Base-by-base conservation (phyloP, 169 alveolate genomes). In the Plasmodium knowlesi region DNA sequence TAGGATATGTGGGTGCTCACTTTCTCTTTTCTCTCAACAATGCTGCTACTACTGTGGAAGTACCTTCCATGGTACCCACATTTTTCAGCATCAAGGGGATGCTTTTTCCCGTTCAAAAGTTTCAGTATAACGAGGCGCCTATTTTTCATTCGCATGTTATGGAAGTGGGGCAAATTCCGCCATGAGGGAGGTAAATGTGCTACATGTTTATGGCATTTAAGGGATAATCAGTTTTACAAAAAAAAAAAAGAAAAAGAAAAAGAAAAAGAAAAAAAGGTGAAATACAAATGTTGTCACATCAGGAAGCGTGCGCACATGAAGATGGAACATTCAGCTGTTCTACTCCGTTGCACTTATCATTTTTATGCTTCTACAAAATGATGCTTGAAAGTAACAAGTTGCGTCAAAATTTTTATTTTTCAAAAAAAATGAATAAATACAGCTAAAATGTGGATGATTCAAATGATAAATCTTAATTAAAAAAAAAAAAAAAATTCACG, bases 1-100 rank as follows among this genome's bases (percentile, higher is more conserved):
- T 88, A 53, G 3, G 94, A 78, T 34, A 86, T 53, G 70, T 86
- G 43, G 22, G 34, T 86, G 19, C 19, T 74, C 32, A 57, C 72
- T 82, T 86, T 86, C 53, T 76, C 54, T 74, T 74, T 85, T 72
- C 39, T 73, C 30, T 86, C 83, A 22, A 22, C 46, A 4, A 83
- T 37, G 74, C 25, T 43, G 53, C 73, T 5, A 19, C 80, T 41
- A 12, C 73, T 28, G 22, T 67, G 30, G 76, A 22, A 67, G 57
- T 83, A 53, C 53, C 83, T 83, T 83, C 74, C 43, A 34, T 22
- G 61, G 34, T 32, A 71, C 30, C 53, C 50, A 14, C 19, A 32
- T n/a, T 83, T 10, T 19, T 71, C 25, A 39, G 61, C 43, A 28
- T 67, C n/a, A 19, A 9, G 76, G 50, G 74, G 14, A 22, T 14